Evolutionary conservation across 2,329 filamentous ascomycete species (phyloP).

Genomic region (Lasiodiplodia hormozganensis): DNA sequence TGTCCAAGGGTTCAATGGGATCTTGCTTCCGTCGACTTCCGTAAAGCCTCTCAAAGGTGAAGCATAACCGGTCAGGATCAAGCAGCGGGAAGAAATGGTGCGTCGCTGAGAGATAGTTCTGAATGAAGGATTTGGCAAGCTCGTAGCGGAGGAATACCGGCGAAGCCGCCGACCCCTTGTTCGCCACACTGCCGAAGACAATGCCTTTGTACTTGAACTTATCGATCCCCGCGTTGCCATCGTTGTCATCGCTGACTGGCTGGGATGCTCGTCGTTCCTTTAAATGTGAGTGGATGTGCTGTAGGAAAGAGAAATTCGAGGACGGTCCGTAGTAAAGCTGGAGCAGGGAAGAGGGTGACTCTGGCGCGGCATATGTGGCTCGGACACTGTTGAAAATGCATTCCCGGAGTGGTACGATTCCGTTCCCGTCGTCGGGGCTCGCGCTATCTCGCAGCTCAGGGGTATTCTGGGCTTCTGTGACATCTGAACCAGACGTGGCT

Average conservation of each 20-base stretch:
- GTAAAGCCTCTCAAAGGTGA: slow-evolving; percentile 2
- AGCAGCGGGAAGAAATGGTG: slow-evolving; percentile 16
- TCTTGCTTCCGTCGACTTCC: neutral
- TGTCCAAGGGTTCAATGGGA: neutral
- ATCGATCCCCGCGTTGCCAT: slow-evolving; percentile 12
- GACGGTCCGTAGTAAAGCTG: slow-evolving; percentile 25
- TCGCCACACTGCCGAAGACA: slow-evolving; percentile 1
- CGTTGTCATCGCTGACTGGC: neutral
- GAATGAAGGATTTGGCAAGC: slow-evolving; percentile 16
- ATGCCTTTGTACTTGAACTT: slow-evolving; percentile 18
- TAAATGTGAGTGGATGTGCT: slow-evolving; percentile 25
- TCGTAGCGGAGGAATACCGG: slow-evolving; percentile 7
- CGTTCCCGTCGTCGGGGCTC: neutral
- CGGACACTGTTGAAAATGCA: slow-evolving; percentile 26
- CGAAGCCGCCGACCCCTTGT: neutral
- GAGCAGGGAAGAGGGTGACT: slow-evolving; percentile 13
- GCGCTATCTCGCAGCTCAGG: no score
- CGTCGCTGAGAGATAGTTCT: neutral
- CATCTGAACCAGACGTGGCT: neutral
- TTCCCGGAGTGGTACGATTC: neutral
- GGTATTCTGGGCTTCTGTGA: neutral
- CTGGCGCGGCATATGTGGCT: slow-evolving; percentile 5
- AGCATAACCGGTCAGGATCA: neutral
- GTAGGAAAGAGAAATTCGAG: slow-evolving; percentile 22
- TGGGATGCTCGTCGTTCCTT: neutral